Conservation (phyloP, 108 stramenopile genomes). For the Chaetoceros tenuissimus region DNA sequence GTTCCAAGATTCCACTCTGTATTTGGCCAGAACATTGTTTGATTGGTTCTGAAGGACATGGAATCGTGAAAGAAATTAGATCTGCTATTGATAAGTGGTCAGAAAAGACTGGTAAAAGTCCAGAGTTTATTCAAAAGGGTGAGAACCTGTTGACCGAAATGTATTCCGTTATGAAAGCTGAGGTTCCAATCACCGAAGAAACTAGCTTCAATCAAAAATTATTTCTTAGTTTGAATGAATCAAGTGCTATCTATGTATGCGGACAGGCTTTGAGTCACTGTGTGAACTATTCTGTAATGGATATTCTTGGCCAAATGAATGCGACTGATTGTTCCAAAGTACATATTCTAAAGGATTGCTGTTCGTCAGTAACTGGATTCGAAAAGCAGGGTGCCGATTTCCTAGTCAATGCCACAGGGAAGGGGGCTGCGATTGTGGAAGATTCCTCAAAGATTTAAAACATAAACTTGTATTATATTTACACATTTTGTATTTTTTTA, state of each 20-base stretch:
- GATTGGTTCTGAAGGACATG: constrained; percentile 68
- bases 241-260: constrained; percentile 63
- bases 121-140: constrained; percentile 80
- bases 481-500: too few relatives aligned
- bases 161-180: constrained; percentile 78
- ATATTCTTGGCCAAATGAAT: constrained; percentile 58
- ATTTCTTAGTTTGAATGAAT: constrained; percentile 26
- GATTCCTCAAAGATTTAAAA: constrained; percentile 10
- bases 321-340: constrained; percentile 35
- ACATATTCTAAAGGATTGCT: constrained; percentile 64
- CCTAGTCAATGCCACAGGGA: constrained; percentile 10
- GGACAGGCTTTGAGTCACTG: constrained; percentile 95
- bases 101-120: constrained; percentile 35
- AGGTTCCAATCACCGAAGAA: constrained; percentile 56
- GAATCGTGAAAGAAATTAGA: constrained; percentile 36
- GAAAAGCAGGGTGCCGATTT: constrained; percentile 46
- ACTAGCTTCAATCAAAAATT: constrained; percentile 16
- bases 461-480: too few relatives aligned
- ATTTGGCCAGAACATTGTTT: constrained; percentile 98
- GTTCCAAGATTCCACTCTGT: constrained; percentile 50
- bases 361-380: constrained; percentile 79
- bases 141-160: constrained; percentile 84
- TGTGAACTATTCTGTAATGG: constrained; percentile 81
- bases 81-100: constrained; percentile 70
- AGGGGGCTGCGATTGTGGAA: constrained; percentile 12